Evolutionary conservation across 345 rosid species (phyloP).

Genomic region (Eucalyptus polybractea): DNA sequence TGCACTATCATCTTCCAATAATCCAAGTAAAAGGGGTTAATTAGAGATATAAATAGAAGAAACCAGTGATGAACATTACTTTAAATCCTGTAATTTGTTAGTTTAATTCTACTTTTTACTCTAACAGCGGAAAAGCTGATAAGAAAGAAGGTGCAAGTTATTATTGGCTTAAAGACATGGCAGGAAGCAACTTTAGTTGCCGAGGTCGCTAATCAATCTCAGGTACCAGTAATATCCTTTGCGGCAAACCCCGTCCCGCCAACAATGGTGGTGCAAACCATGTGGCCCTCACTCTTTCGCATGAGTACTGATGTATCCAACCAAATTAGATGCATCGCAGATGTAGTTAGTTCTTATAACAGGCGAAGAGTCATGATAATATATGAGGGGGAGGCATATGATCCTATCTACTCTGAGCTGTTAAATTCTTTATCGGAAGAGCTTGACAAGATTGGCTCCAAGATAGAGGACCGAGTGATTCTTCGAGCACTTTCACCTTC

Average conservation of each 20-base stretch:
- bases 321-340: constrained; percentile 28
- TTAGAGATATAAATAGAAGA: not conserved
- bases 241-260: constrained; percentile 13
- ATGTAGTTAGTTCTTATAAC: constrained; percentile 4
- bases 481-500: constrained; percentile 21
- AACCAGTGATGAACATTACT: not conserved
- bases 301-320: constrained; percentile 14
- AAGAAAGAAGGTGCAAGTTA: constrained; percentile 15
- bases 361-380: constrained; percentile 25
- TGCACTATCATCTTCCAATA: not conserved
- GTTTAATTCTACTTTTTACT: not conserved
- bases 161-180: constrained; percentile 39
- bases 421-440: constrained; percentile 8
- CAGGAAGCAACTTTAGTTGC: constrained; percentile 30
- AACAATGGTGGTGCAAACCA: constrained; percentile 5
- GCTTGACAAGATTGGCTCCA: constrained; percentile 11
- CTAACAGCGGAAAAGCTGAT: constrained; percentile 24
- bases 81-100: not conserved
- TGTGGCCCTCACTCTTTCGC: not conserved
- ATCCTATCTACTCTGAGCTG: constrained; percentile 11
- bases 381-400: constrained; percentile 20
- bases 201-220: constrained; percentile 11
- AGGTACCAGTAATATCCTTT: constrained; percentile 28
- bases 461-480: constrained; percentile 19
- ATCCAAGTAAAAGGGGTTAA: not conserved